Evolutionary conservation across 192 early-diverging fungal genomes (phyloP), one percentile per base, ranked within the genome.

Genomic region (Podila verticillata): DNA sequence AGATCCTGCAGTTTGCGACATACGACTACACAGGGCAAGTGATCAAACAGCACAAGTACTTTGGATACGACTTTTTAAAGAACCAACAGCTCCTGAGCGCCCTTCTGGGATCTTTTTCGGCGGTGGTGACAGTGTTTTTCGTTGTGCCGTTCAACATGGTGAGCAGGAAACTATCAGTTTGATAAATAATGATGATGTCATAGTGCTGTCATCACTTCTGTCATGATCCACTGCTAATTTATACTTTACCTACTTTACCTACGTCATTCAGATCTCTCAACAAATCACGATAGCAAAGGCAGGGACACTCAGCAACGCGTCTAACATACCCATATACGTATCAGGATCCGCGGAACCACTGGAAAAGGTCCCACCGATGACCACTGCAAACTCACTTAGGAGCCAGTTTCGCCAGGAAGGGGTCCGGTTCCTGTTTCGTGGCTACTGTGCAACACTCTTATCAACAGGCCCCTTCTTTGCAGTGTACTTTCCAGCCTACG

Each of bases 141-240:
- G 65, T 82, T 24, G 72, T 82, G 0, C 81, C 81, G 30, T 82
- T 82, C 30, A 58, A 82, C 32, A 74, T 82, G 67, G 71, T 75
- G 47, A 65, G 72, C 57, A 39, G n/a, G 48, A 24, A 20, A 31
- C 4, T 0, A 9, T 24, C 19, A 32, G 24, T 20, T 20, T 7
- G 24, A 22, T 7, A 57, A 26, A 57, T 20, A 57, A 26, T 13
- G 54, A 57, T 57, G 7, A 6, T 57, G 54, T 22, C 54, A 57
- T 61, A 26, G 24, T 65, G 44, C 54, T 7, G 49, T 64, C 56
- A 73, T 65, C 56, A 61, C 12, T 48, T n/a, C 15, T 6, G 7
- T 19, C 28, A 7, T 30, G n/a, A n/a, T n/a, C n/a, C n/a, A n/a
- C n/a, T n/a, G n/a, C n/a, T n/a, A n/a, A n/a, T n/a, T n/a, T n/a